Evolutionary conservation across 23 red algal species (phyloP), one percentile per base, ranked within the genome.

Genomic region (Chondrus crispus): DNA sequence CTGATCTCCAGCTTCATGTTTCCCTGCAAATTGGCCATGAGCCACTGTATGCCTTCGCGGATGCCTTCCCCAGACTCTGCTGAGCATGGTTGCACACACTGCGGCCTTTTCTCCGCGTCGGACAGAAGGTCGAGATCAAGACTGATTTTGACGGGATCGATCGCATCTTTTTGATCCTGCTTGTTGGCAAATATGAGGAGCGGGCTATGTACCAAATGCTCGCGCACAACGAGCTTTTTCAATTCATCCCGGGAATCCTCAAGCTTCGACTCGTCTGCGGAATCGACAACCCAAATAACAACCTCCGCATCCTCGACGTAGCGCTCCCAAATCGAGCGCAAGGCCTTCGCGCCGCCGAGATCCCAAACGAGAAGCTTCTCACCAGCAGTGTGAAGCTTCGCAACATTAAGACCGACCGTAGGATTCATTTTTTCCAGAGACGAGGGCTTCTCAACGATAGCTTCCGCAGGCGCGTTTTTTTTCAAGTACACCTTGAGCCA

Each of bases 361-460:
- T 98, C 96, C 96, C 92, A 98, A 12, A 98, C 46, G 29, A 95
- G 84, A 33, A 91, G 68, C 29, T 81, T 80, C 3, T 75, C 62
- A 42, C 42, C 58, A 39, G 49, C 22, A 48, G 57, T 60, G 28
- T 60, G 79, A 77, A 98, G 69, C 44, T 84, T 82, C 18, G 93
- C 92, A 4, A 94, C 84, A 41, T 98, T 95, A 29, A 98, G 96
- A 19, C 96, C 96, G 6, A 98, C 93, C 2, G 96, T 98, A 4
- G 96, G 93, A 6, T 42, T 58, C 8, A 96, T 70, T 78, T 45
- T 87, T 20, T 82, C 35, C n/a, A 91, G 77, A 4, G 68, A 43
- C 39, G 68, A 29, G 6, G 85, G 85, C n/a, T 53, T 73, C 26
- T 45, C n/a, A 7, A 74, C 74, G 10, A 29, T 32, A 37, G n/a